phyloP scores from a whole-genome alignment of 345 rosid species.

The Gossypium turneri region DNA sequence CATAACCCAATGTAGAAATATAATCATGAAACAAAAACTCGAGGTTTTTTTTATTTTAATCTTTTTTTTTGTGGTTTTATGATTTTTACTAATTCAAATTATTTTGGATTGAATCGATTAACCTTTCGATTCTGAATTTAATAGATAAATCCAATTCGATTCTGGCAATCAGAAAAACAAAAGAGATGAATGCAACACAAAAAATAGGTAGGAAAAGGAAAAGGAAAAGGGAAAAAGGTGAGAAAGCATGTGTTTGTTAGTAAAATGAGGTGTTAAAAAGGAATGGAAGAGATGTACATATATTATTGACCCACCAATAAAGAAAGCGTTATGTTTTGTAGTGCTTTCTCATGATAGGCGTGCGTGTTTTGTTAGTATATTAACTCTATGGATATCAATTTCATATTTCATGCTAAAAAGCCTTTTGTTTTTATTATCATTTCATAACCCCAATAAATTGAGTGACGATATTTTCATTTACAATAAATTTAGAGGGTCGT shows the following conservation, averaged over 20 bases:
- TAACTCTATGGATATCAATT: not conserved
- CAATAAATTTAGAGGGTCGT: too few species aligned
- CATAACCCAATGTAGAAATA: too few species aligned
- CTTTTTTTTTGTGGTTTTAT: too few species aligned
- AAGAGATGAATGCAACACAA: not conserved
- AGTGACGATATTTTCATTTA: too few species aligned
- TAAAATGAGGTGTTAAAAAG: not conserved
- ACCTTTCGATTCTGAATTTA: too few species aligned
- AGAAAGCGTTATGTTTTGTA: not conserved
- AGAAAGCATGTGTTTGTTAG: not conserved
- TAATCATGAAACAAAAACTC: too few species aligned
- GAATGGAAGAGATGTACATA: not conserved
- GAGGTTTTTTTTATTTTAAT: too few species aligned
- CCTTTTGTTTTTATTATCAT: not conserved
- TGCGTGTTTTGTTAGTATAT: not conserved
- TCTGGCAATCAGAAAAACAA: too few species aligned
- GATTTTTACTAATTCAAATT: too few species aligned
- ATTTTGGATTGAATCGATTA: too few species aligned
- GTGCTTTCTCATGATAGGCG: not conserved
- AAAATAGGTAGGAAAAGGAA: not conserved
- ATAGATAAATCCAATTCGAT: too few species aligned
- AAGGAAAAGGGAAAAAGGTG: not conserved
- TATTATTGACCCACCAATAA: not conserved
- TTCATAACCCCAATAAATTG: too few species aligned
- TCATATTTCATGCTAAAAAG: not conserved